Evolutionary conservation across 1,139 yeast species (phyloP).

Genomic region (Diutina mesorugosa): DNA sequence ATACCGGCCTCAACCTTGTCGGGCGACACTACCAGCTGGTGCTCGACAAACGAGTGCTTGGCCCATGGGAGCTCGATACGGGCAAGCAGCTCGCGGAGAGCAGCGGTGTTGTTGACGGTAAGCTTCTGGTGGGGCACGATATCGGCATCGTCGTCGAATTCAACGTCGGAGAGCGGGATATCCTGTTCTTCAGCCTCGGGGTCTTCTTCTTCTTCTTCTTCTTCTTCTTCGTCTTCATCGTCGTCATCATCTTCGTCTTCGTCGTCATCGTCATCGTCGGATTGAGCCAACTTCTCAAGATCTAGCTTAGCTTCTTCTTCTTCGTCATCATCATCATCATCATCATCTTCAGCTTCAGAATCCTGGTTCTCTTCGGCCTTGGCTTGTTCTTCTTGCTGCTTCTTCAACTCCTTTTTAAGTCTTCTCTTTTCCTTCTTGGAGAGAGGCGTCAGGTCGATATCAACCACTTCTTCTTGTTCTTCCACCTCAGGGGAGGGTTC

Average conservation of each 20-base stretch:
- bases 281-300: conserved; percentile 11
- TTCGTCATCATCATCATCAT: conserved; percentile 26
- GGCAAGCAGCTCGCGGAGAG: conserved; percentile 53
- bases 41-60: conserved; percentile 67
- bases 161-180: conserved; percentile 67
- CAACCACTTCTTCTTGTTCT: not conserved
- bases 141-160: conserved; percentile 76
- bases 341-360: conserved; percentile 14
- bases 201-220: conserved; percentile 13
- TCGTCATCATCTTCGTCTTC: conserved; percentile 33
- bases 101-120: conserved; percentile 63
- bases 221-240: conserved; percentile 14
- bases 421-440: conserved; percentile 58
- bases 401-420: conserved; percentile 31
- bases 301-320: conserved; percentile 9
- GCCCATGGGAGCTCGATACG: conserved; percentile 64
- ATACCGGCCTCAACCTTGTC: conserved; percentile 50
- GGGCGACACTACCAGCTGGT: conserved; percentile 57
- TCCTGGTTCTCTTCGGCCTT: conserved; percentile 10
- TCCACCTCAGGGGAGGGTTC: conserved; percentile 4
- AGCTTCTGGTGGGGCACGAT: conserved; percentile 82
- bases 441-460: conserved; percentile 5
- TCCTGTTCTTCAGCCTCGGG: conserved; percentile 45
- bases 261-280: conserved; percentile 26
- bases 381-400: conserved; percentile 12